phyloP scores from a whole-genome alignment of 1,284 basidiomycete species.

The Boletus austroedulis region DNA sequence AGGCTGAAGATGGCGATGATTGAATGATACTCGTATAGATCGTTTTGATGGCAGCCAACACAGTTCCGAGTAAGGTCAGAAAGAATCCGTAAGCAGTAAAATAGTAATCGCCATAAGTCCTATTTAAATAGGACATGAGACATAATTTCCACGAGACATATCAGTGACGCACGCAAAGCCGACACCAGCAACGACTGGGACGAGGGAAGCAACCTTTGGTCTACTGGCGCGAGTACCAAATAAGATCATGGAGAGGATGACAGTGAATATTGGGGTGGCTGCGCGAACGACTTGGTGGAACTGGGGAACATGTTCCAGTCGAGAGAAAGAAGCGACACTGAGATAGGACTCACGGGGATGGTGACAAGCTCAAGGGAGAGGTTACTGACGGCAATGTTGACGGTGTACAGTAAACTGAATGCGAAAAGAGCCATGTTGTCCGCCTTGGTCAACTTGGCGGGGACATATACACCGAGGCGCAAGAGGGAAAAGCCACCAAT shows the following conservation, averaged over 20 bases:
- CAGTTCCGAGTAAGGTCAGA: conserved; percentile 82
- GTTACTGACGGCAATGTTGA: conserved; percentile 93
- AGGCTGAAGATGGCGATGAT: conserved; percentile 33
- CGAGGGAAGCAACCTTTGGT: conserved; percentile 67
- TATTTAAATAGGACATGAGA: too few species aligned
- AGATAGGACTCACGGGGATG: conserved; percentile 66
- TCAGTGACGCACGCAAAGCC: conserved; percentile 79
- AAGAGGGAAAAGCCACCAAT: conserved; percentile 75
- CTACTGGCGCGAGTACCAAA: conserved; percentile 52
- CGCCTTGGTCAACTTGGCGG: conserved; percentile 51
- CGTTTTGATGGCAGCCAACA: conserved; percentile 89
- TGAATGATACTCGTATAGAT: conserved; percentile 85
- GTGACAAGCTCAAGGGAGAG: conserved; percentile 85
- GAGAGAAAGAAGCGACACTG: not conserved
- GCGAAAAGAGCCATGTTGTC: conserved; percentile 67
- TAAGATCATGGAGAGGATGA: conserved; percentile 65
- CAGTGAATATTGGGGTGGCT: conserved; percentile 86
- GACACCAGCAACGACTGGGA: conserved; percentile 89
- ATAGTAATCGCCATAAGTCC: conserved; percentile 89
- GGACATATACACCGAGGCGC: conserved; percentile 58
- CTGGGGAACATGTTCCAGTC: conserved; percentile 44
- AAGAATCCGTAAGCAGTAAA: conserved; percentile 80
- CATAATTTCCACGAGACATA: not conserved
- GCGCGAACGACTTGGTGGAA: conserved; percentile 97
- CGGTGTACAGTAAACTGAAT: conserved; percentile 85